phyloP scores from a whole-genome alignment of 495 filamentous ascomycete genomes.

The Durotheca rogersii region DNA sequence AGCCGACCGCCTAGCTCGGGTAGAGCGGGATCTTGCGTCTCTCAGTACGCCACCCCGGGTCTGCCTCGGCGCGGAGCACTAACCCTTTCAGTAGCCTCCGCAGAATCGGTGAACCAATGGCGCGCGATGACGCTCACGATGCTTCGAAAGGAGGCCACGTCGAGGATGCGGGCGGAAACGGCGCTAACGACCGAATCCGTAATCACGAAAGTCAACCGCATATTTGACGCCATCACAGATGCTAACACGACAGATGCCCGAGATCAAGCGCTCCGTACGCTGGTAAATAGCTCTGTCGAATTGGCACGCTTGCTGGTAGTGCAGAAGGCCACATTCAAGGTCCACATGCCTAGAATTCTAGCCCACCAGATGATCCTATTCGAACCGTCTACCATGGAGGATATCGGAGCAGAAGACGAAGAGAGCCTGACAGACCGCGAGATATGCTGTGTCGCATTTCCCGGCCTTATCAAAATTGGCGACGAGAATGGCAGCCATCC shows the following conservation, averaged over 20 bases:
- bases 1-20: constrained; percentile 41
- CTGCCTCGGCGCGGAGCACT: constrained; percentile 15
- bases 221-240: constrained; percentile 47
- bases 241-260: constrained; percentile 42
- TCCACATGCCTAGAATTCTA: constrained; percentile 52
- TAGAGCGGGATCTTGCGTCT: constrained; percentile 47
- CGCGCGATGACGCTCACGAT: constrained; percentile 54
- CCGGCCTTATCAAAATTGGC: constrained; percentile 54
- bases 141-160: constrained; percentile 47
- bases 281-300: constrained; percentile 50
- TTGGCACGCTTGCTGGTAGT: constrained; percentile 52
- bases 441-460: constrained; percentile 53
- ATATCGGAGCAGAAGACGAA: constrained; percentile 58
- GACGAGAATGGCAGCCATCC: constrained; percentile 56
- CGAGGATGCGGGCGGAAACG: constrained; percentile 47
- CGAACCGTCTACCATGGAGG: constrained; percentile 55
- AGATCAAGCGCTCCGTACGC: constrained; percentile 46
- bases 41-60: constrained; percentile 42
- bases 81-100: constrained; percentile 39
- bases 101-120: constrained; percentile 56
- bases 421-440: constrained; percentile 46
- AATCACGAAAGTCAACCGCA: constrained; percentile 40
- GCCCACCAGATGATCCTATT: constrained; percentile 51
- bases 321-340: constrained; percentile 54
- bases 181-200: constrained; percentile 37